Conservation (phyloP, 169 alveolate species). For the Haemoproteus tartakovskyi region DNA sequence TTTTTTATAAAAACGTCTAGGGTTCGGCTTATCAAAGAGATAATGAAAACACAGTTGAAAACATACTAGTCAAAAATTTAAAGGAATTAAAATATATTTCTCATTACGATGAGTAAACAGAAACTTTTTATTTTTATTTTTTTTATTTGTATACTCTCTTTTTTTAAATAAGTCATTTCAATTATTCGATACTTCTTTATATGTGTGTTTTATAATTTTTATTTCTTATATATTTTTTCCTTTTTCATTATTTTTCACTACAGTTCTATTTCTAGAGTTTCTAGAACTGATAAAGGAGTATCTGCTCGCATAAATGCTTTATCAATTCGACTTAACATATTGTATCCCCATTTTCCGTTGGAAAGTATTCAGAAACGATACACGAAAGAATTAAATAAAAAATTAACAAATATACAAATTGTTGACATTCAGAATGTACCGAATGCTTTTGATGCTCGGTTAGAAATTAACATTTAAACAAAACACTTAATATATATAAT, state of each 20-base stretch:
- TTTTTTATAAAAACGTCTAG: too few species aligned
- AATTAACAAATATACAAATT: conserved; percentile 28
- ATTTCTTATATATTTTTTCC: background rate
- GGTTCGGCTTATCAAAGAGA: conserved; percentile 63
- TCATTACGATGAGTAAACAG: conserved; percentile 2
- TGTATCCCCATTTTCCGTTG: conserved; percentile 19
- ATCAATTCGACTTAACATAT: conserved; percentile 21
- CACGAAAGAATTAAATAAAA: conserved; percentile 38
- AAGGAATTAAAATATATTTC: conserved; percentile 11
- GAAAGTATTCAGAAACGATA: conserved; percentile 9
- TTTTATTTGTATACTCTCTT: background rate
- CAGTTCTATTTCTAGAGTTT: conserved; percentile 47
- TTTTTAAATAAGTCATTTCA: background rate
- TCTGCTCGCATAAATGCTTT: conserved; percentile 61
- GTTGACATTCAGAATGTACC: conserved; percentile 35
- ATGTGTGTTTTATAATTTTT: too few species aligned
- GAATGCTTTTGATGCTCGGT: conserved; percentile 64
- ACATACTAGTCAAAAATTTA: conserved; percentile 17
- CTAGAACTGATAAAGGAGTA: conserved; percentile 64
- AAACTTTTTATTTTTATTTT: background rate
- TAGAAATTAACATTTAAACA: background rate
- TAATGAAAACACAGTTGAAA: conserved; percentile 45
- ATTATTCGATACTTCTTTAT: too few species aligned
- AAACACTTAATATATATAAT: too few species aligned
- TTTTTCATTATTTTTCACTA: background rate